Evolutionary conservation across 352 stramenopile genomes (phyloP).

Genomic region (Phytophthora cryptogea): DNA sequence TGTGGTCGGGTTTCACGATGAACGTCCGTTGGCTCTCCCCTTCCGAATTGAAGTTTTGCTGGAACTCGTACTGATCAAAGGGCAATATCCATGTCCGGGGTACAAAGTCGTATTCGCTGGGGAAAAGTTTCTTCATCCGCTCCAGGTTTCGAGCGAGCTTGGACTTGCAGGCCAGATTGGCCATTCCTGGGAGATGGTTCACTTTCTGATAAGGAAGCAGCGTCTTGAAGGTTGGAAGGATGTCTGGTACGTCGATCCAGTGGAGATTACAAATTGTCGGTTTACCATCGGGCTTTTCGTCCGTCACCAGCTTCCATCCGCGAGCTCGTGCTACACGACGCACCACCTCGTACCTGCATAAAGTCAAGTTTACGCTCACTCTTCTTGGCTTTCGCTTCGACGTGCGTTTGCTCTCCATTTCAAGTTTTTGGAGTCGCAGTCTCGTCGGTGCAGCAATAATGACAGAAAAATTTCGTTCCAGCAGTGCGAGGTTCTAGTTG

Average conservation of each 20-base stretch:
- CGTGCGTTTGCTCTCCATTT: conserved; percentile 29
- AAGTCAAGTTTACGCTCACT: conserved; percentile 74
- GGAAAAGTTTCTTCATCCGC: conserved; percentile 95
- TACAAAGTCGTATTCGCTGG: conserved; percentile 93
- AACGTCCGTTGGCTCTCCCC: conserved; percentile 92
- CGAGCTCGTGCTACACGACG: conserved; percentile 77
- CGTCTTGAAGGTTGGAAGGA: conserved; percentile 88
- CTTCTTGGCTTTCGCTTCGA: conserved; percentile 45
- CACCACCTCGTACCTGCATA: conserved; percentile 85
- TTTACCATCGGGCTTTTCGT: conserved; percentile 70
- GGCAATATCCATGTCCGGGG: conserved; percentile 97
- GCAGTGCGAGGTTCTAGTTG: neutral
- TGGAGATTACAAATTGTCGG: conserved; percentile 90
- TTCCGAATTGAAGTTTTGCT: conserved; percentile 88
- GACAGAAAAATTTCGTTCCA: neutral
- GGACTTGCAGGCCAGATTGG: conserved; percentile 94
- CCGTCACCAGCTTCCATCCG: conserved; percentile 74
- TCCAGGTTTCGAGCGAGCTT: conserved; percentile 96
- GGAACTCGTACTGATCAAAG: conserved; percentile 93
- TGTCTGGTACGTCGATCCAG: conserved; percentile 95
- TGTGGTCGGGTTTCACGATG: conserved; percentile 95
- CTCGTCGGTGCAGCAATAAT: neutral
- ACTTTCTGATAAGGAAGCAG: conserved; percentile 93
- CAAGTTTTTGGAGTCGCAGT: neutral
- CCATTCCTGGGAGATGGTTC: conserved; percentile 97